These are phyloP conservation scores for Venturia nashicola DNA, from an alignment of 2,329 filamentous ascomycete species.

Conservation along the genomic window DNA sequence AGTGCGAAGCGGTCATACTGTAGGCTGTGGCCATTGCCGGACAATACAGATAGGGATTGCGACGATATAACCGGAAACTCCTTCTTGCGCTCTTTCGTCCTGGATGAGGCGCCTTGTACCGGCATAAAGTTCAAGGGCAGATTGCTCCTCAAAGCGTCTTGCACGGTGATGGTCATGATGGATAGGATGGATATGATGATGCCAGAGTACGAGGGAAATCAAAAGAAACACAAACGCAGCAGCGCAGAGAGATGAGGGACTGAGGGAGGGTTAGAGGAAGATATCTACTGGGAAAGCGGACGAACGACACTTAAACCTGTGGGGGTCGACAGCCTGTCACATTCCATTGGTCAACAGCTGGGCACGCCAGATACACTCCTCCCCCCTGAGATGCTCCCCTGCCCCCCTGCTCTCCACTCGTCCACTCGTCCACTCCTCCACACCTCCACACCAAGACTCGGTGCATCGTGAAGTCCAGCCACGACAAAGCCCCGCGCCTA, in stretches of 20 bases:
- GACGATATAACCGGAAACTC: background rate
- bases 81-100: background rate
- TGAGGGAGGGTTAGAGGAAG: background rate
- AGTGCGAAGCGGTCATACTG: conserved; percentile 2
- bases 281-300: background rate
- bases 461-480: background rate
- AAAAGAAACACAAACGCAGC: too few species aligned
- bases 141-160: background rate
- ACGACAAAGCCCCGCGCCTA: background rate
- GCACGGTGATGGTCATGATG: background rate
- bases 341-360: background rate
- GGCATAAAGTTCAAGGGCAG: background rate
- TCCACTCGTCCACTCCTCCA: too few species aligned
- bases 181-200: too few species aligned
- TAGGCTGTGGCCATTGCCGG: background rate
- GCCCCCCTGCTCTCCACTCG: too few species aligned
- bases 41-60: background rate
- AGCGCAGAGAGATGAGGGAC: background rate
- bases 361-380: background rate
- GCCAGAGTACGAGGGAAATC: too few species aligned
- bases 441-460: too few species aligned
- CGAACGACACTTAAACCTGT: background rate
- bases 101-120: background rate
- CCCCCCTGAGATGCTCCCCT: background rate
- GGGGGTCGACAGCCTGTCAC: background rate